Conservation (phyloP, 2,329 filamentous ascomycete genomes). For the Colletotrichum horii region DNA sequence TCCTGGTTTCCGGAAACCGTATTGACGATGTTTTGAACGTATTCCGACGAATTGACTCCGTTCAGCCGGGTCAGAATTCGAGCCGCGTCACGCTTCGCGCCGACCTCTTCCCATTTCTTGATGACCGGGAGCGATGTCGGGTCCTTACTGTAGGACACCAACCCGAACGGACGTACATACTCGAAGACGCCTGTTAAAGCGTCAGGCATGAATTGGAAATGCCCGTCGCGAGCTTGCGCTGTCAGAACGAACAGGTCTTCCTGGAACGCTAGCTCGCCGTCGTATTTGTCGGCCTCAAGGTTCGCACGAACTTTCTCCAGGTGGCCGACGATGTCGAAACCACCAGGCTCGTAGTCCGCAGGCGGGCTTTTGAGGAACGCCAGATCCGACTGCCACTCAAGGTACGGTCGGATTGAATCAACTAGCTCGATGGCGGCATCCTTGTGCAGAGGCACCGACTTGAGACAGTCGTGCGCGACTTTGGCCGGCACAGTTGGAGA, state of each 20-base stretch:
- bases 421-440: conserved; percentile 37
- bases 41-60: conserved; percentile 26
- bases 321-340: conserved; percentile 40
- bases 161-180: conserved; percentile 37
- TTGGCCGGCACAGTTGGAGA: conserved; percentile 35
- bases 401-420: conserved; percentile 41
- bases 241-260: conserved; percentile 43
- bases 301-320: conserved; percentile 35
- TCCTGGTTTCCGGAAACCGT: conserved; percentile 25
- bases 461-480: conserved; percentile 40
- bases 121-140: conserved; percentile 44
- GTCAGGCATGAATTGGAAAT: conserved; percentile 45
- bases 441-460: conserved; percentile 40
- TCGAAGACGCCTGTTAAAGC: conserved; percentile 40
- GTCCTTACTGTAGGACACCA: conserved; percentile 45
- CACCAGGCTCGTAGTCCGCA: conserved; percentile 49
- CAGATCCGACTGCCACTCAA: conserved; percentile 52
- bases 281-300: conserved; percentile 36
- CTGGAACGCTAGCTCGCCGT: conserved; percentile 45
- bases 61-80: conserved; percentile 27
- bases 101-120: conserved; percentile 47
- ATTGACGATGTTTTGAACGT: conserved; percentile 22
- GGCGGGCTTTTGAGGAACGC: conserved; percentile 57
- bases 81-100: conserved; percentile 27
- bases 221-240: conserved; percentile 43